Conservation (phyloP, 345 rosid genomes). For the Alliaria petiolata region DNA sequence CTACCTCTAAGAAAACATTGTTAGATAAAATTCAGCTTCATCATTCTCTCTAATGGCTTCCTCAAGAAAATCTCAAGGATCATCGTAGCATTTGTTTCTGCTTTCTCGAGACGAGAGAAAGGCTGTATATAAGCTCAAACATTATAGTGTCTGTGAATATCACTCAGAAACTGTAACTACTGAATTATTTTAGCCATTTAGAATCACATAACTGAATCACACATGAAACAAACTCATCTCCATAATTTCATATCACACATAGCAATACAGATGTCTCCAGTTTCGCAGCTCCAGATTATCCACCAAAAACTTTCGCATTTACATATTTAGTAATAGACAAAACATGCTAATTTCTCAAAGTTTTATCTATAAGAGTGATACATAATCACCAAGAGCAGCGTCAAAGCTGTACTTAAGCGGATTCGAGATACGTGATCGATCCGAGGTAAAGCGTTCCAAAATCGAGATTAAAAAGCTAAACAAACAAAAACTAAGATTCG, state of each 20-base stretch:
- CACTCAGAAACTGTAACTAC: background rate
- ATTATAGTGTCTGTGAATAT: background rate
- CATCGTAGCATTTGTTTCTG: background rate
- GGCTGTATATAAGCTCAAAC: background rate
- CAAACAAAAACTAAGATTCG: background rate
- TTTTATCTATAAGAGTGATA: background rate
- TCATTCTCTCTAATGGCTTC: background rate
- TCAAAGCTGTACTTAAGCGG: no score
- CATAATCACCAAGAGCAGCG: background rate
- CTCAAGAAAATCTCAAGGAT: background rate
- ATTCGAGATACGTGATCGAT: no score
- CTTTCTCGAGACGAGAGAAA: background rate
- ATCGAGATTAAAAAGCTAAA: no score
- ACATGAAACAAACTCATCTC: no score
- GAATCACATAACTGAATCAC: no score
- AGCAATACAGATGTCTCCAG: background rate
- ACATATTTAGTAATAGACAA: no score
- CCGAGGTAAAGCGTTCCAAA: background rate
- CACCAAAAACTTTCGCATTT: background rate
- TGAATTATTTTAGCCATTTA: no score
- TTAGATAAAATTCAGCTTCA: background rate
- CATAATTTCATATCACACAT: background rate
- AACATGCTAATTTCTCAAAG: background rate
- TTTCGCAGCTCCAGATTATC: background rate
- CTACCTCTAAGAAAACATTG: background rate